Evolutionary conservation across 305 asterid genomes (phyloP), one percentile per base, ranked within the genome.

Genomic region (Solanum hybrid): DNA sequence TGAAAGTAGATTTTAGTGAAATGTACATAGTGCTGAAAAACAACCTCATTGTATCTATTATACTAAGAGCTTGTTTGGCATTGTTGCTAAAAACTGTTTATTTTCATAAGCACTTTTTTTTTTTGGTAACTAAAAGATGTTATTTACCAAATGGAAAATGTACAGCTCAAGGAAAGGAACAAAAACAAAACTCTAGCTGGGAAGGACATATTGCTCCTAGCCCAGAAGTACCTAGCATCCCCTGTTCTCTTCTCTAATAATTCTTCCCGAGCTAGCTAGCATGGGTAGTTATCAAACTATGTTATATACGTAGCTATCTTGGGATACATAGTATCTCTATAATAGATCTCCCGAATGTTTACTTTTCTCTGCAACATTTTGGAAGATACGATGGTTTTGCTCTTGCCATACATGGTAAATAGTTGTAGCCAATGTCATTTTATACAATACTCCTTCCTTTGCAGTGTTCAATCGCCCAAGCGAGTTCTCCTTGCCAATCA

Each of bases 1-100:
- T 89, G 92, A 90, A 71, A 91, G 89, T 89, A 79, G 86, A 88
- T 89, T 38, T 91, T 85, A 86, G 89, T 73, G 69, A 84, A 80
- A 90, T 94, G 93, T 93, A 88, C 91, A 51, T 89, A 92, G 78
- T 88, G 90, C 91, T 86, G 93, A 90, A 92, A 91, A 87, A 81
- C 76, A 84, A 22, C 88, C 76, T 31, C 88, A 66, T 64, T 91
- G 92, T 89, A 90, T 85, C 88, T 89, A 90, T 84, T 84, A 87
- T 17, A 51, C 64, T 51, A 51, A 51, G 64, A 51, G 64, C 64
- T 51, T 51, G 69, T 56, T 56, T 56, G 69, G 9, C 69, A 56
- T 56, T 56, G 69, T 46, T 46, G 60, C 64, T 46, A 46, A 14
- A 46, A 46, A 5, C 64, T 46, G 64, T 1, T 51, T 56, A 56